phyloP scores from a whole-genome alignment of 2,329 filamentous ascomycete species.

The Myriosclerotinia scirpicola region DNA sequence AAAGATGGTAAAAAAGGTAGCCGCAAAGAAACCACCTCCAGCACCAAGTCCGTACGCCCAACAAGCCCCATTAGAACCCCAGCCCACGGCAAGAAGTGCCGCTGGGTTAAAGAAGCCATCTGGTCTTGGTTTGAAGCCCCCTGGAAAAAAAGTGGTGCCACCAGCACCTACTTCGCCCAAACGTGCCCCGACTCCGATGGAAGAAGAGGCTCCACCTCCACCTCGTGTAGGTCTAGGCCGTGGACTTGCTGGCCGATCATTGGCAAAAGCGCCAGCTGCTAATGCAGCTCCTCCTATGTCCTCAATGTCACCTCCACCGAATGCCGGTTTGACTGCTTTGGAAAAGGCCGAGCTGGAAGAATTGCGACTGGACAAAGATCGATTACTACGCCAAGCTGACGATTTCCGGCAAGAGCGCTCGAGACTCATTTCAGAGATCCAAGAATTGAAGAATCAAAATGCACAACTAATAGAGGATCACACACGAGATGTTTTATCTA shows the following conservation, averaged over 20 bases:
- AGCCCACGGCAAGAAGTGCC: constrained; percentile 55
- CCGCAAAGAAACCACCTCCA: constrained; percentile 50
- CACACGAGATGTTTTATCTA: constrained; percentile 89
- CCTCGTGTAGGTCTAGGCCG: constrained; percentile 46
- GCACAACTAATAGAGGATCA: constrained; percentile 96
- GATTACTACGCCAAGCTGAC: constrained; percentile 71
- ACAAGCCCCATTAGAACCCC: constrained; percentile 57
- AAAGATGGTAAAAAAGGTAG: constrained; percentile 46
- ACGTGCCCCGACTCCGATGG: constrained; percentile 48
- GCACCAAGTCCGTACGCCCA: constrained; percentile 47
- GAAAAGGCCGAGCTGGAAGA: constrained; percentile 93
- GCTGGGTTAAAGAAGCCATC: constrained; percentile 54
- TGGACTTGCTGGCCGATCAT: constrained; percentile 80
- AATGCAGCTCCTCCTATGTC: constrained; percentile 50
- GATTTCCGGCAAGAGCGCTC: constrained; percentile 80
- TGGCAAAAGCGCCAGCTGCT: constrained; percentile 64
- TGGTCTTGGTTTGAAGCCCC: constrained; percentile 55
- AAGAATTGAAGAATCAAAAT: constrained; percentile 95
- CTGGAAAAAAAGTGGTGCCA: constrained; percentile 54
- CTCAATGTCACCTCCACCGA: constrained; percentile 57
- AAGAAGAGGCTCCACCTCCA: constrained; percentile 42
- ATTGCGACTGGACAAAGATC: constrained; percentile 78
- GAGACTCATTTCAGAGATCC: constrained; percentile 80
- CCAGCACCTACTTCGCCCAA: constrained; percentile 49
- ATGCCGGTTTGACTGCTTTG: constrained; percentile 69